Percentiles rank a stretch among this genome's conserved stretches.
These are phyloP conservation scores for Cercophora sp. DNA, from an alignment of 495 filamentous ascomycete species.

Conservation along the genomic window DNA sequence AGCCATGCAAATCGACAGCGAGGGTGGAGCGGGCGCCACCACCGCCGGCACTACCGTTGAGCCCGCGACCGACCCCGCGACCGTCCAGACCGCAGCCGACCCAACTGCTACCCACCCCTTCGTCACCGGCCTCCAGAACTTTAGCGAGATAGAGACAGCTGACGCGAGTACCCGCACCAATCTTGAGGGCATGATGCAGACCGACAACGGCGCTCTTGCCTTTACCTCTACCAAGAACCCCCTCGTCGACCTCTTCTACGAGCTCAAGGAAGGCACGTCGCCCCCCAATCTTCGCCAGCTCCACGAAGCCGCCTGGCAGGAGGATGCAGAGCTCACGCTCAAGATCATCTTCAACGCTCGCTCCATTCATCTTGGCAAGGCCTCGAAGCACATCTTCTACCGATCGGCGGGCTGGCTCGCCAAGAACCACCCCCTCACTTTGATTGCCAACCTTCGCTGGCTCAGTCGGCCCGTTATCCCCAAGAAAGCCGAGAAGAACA, in stretches of 20 bases:
- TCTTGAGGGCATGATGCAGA: slow-evolving; percentile 30
- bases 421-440: slow-evolving; percentile 39
- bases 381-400: slow-evolving; percentile 36
- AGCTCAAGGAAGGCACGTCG: slow-evolving; percentile 34
- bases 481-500: slow-evolving; percentile 35
- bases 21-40: neutral
- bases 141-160: too few species aligned
- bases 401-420: slow-evolving; percentile 45
- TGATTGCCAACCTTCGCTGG: slow-evolving; percentile 43
- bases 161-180: slow-evolving; percentile 1
- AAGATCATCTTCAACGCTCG: slow-evolving; percentile 51
- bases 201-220: slow-evolving; percentile 39
- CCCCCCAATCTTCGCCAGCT: slow-evolving; percentile 27
- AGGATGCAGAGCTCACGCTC: slow-evolving; percentile 38
- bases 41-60: neutral
- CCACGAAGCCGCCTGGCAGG: slow-evolving; percentile 38
- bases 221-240: slow-evolving; percentile 34
- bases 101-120: slow-evolving; percentile 10
- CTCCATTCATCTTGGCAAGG: slow-evolving; percentile 48
- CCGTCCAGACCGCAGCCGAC: neutral
- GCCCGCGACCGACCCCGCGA: neutral
- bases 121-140: slow-evolving; percentile 23
- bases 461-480: slow-evolving; percentile 41
- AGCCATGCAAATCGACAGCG: neutral
- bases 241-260: slow-evolving; percentile 41